phyloP scores from a whole-genome alignment of 2,329 filamentous ascomycete genomes.

The Fusarium dlaminii region DNA sequence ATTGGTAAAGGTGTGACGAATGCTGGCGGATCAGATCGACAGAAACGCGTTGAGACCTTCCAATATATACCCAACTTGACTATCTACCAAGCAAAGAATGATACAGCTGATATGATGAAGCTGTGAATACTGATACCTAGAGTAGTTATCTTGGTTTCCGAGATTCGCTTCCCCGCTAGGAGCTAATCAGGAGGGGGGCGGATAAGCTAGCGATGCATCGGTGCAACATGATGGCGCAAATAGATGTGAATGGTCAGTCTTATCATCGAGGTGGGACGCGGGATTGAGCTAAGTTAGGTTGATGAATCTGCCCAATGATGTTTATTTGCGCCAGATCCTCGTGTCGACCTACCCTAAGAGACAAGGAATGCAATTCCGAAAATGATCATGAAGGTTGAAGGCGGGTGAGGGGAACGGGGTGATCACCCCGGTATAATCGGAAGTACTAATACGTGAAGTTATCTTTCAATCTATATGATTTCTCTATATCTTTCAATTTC shows the following conservation, averaged over 20 bases:
- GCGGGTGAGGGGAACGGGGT: background rate
- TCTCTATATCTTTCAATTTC: background rate
- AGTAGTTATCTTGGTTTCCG: background rate
- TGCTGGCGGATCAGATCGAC: background rate
- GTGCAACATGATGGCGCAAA: background rate
- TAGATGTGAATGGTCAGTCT: background rate
- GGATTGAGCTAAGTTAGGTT: background rate
- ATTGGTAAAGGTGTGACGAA: too few relatives aligned
- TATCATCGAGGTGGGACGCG: background rate
- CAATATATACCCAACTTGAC: background rate
- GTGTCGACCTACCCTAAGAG: background rate
- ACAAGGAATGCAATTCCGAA: background rate
- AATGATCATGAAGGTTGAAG: background rate
- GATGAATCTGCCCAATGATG: background rate
- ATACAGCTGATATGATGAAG: background rate
- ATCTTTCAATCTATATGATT: background rate
- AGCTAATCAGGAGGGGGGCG: background rate
- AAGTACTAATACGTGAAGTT: background rate
- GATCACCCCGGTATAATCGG: rapidly evolving
- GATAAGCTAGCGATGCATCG: background rate
- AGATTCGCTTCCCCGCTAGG: background rate
- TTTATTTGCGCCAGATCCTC: background rate
- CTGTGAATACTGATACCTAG: background rate
- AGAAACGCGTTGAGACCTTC: background rate
- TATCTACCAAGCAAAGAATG: background rate